phyloP scores from a whole-genome alignment of 495 filamentous ascomycete genomes.

The Trichoderma orchidacearum region DNA sequence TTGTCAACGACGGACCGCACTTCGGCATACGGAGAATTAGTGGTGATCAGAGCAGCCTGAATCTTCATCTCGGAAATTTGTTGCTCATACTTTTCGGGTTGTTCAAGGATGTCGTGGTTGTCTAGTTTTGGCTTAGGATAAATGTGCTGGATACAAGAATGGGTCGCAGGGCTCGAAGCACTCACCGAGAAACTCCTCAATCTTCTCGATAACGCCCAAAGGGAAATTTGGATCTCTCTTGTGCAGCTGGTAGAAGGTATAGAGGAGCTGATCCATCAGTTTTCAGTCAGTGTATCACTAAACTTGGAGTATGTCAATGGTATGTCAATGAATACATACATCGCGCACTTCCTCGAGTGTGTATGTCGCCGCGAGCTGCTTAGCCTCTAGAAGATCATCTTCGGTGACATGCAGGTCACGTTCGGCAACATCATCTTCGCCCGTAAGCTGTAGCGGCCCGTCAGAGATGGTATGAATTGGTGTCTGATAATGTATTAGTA shows the following conservation, averaged over 20 bases:
- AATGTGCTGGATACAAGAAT: not conserved
- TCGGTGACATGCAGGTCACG: conserved; percentile 13
- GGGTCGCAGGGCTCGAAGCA: too few relatives aligned
- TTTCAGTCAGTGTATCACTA: not conserved
- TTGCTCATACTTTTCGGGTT: conserved; percentile 21
- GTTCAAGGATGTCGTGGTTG: conserved; percentile 19
- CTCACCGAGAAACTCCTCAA: conserved; percentile 14
- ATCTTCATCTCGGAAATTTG: conserved; percentile 29
- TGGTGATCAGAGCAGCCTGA: conserved; percentile 26
- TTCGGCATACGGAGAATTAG: conserved; percentile 32
- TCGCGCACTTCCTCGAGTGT: conserved; percentile 14
- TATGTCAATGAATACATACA: not conserved
- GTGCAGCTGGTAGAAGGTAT: conserved; percentile 12
- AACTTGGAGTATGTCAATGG: not conserved
- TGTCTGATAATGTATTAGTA: too few relatives aligned
- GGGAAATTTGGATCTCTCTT: conserved; percentile 22
- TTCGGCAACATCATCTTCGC: not conserved
- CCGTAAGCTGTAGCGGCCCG: not conserved
- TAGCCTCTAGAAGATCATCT: conserved; percentile 19
- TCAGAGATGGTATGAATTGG: too few relatives aligned
- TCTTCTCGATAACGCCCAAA: conserved; percentile 16
- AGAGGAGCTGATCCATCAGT: not conserved
- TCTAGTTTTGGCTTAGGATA: conserved; percentile 3
- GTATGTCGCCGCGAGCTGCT: conserved; percentile 12
- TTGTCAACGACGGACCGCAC: conserved; percentile 36